Conservation (phyloP, 2,329 filamentous ascomycete genomes). For the Stemphylium beticola region DNA sequence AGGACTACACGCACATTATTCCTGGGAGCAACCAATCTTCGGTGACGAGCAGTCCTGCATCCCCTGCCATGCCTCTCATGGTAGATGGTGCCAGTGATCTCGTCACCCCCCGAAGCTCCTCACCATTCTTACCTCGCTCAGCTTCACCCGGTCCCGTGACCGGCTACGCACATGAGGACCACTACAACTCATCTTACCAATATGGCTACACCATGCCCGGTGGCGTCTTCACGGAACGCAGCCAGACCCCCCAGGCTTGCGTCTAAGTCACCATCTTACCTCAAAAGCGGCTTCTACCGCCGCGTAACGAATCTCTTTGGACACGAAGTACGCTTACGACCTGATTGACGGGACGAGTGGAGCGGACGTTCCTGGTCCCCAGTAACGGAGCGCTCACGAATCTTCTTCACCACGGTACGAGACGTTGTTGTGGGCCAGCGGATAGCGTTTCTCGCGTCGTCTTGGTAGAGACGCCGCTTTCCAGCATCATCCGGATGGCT, state of each 20-base stretch:
- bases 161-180: constrained; percentile 49
- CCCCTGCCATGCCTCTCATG: constrained; percentile 39
- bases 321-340: constrained; percentile 46
- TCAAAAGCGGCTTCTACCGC: constrained; percentile 10
- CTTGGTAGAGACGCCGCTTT: constrained; percentile 19
- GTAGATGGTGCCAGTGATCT: constrained; percentile 51
- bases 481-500: constrained; percentile 40
- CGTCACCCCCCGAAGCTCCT: constrained; percentile 35
- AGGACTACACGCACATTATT: constrained; percentile 37
- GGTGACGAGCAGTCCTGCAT: constrained; percentile 46
- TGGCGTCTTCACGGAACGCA: constrained; percentile 53
- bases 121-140: constrained; percentile 49
- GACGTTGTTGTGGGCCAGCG: constrained; percentile 34
- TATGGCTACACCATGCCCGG: constrained; percentile 51
- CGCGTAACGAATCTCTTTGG: constrained; percentile 46
- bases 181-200: constrained; percentile 51
- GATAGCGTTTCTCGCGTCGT: constrained; percentile 25
- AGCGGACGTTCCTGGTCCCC: constrained; percentile 37
- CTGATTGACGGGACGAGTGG: constrained; percentile 42
- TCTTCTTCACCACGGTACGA: constrained; percentile 39
- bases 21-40: constrained; percentile 44
- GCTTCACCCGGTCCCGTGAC: constrained; percentile 52
- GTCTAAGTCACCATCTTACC: constrained; percentile 30
- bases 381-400: constrained; percentile 43
- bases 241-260: constrained; percentile 53